Conservation (phyloP, 768 basidiomycete species). For the Lactarius akahatsu region DNA sequence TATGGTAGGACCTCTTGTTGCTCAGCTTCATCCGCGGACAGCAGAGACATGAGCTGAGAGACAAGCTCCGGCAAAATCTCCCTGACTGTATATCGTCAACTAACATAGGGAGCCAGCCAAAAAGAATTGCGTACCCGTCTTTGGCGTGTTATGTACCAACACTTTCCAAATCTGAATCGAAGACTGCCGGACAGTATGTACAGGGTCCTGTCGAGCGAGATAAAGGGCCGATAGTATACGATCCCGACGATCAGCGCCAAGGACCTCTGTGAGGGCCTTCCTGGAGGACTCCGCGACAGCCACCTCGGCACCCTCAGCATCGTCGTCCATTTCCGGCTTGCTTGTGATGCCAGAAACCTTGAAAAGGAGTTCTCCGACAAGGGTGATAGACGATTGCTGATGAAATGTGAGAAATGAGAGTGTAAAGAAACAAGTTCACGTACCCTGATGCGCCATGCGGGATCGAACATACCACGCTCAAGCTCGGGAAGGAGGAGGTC, state of each 20-base stretch:
- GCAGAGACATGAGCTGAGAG: slow-evolving; percentile 68
- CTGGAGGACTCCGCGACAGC: slow-evolving; percentile 74
- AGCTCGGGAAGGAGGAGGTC: slow-evolving; percentile 93
- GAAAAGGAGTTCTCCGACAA: slow-evolving; percentile 95
- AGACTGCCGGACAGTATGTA: slow-evolving; percentile 83
- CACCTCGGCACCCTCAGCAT: slow-evolving; percentile 69
- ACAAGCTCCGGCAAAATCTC: slow-evolving; percentile 89
- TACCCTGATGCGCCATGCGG: slow-evolving; percentile 93
- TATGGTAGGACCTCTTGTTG: slow-evolving; percentile 72
- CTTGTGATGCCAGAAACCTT: slow-evolving; percentile 94
- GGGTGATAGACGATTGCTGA: slow-evolving; percentile 91
- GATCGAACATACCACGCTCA: slow-evolving; percentile 92
- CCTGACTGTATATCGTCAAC: slow-evolving; percentile 52
- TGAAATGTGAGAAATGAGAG: slow-evolving; percentile 25
- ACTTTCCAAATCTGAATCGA: slow-evolving; percentile 99
- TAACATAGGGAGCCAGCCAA: neutral
- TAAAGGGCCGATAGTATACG: slow-evolving; percentile 89
- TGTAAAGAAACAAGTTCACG: slow-evolving; percentile 32
- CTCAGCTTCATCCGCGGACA: slow-evolving; percentile 78
- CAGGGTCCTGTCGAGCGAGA: slow-evolving; percentile 90
- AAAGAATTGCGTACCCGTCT: slow-evolving; percentile 62
- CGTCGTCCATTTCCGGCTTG: slow-evolving; percentile 79
- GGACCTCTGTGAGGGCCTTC: slow-evolving; percentile 80
- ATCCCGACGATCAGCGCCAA: slow-evolving; percentile 87
- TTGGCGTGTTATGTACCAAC: slow-evolving; percentile 89